phyloP scores from a whole-genome alignment of 495 filamentous ascomycete genomes.

The Lentithecium fluviatile region DNA sequence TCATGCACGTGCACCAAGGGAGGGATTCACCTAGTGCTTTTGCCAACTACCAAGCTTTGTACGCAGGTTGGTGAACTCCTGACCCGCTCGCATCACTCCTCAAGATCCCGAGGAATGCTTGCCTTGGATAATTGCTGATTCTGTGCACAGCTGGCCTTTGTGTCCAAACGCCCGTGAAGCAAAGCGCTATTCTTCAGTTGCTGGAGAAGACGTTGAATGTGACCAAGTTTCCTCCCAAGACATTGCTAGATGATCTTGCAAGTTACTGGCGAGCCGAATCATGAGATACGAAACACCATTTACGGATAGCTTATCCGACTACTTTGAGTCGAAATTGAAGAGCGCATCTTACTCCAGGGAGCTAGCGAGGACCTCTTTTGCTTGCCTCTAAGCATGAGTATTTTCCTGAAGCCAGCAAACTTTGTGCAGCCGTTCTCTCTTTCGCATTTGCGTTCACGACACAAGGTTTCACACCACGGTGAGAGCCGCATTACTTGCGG shows the following conservation, averaged over 20 bases:
- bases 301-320: no score
- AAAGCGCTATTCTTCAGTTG: slow-evolving; percentile 7
- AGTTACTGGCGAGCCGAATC: slow-evolving; percentile 18
- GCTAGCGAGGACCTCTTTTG: no score
- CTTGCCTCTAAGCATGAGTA: no score
- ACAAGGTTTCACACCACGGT: no score
- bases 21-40: slow-evolving; percentile 14
- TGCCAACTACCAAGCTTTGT: slow-evolving; percentile 11
- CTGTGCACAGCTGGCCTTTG: slow-evolving; percentile 20
- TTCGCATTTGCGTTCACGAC: no score
- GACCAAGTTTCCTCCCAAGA: slow-evolving; percentile 14
- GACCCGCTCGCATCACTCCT: background rate
- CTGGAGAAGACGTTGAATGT: slow-evolving; percentile 9
- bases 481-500: no score
- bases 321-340: no score
- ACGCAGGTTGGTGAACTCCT: slow-evolving; percentile 3
- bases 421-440: no score
- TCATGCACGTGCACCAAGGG: slow-evolving; percentile 20
- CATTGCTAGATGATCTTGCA: slow-evolving; percentile 9
- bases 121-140: background rate
- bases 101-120: background rate
- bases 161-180: slow-evolving; percentile 11
- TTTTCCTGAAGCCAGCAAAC: no score
- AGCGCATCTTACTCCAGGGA: no score
- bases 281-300: background rate